Evolutionary conservation across 805 yeast genomes (phyloP), one percentile per base, ranked within the genome.

Genomic region (Saturnispora ahearnii): DNA sequence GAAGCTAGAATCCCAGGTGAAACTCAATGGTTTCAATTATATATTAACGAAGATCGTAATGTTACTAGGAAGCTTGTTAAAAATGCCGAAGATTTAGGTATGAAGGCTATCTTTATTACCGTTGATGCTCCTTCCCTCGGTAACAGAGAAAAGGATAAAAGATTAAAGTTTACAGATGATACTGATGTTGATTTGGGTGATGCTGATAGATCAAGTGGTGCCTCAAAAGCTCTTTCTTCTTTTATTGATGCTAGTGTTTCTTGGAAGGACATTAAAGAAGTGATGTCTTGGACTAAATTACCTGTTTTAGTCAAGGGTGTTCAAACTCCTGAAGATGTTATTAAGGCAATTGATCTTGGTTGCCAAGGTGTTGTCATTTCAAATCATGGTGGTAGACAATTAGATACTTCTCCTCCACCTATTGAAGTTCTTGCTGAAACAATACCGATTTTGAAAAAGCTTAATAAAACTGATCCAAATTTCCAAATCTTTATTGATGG

Each of bases 71-170:
- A 73, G 31, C 71, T 84, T 55, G 78, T 89, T n/a, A 72, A 74
- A 57, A 81, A 82, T 58, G 93, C 88, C 13, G 90, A 84, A 62
- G 61, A 69, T 46, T 69, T 84, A 49, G 95, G 95, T 1, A 74
- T 86, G 64, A 82, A 82, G 59, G 96, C 93, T 3, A 71, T 89
- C 32, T 88, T 88, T 61, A 79, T 89, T 55, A 89, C 97, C 0
- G 96, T 87, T 7, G 96, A 89, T 71, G 96, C 96, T 0, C 96
- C 96, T 6, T 84, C 85, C 53, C 72, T 89, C 41, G 97, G 97
- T 12, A 79, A 93, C 55, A 79, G 97, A 58, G 97, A 90, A 65
- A 89, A 87, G 65, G 69, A 65, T 44, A 57, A 53, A 26, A 54
- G 66, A 36, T 53, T 57, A 34, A 64, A 63, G 44, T 62, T 58